Percentiles rank a stretch among this genome's conserved stretches.
These are phyloP conservation scores for Ophiostoma quercus DNA, from an alignment of 2,329 filamentous ascomycete genomes.

Conservation along the genomic window DNA sequence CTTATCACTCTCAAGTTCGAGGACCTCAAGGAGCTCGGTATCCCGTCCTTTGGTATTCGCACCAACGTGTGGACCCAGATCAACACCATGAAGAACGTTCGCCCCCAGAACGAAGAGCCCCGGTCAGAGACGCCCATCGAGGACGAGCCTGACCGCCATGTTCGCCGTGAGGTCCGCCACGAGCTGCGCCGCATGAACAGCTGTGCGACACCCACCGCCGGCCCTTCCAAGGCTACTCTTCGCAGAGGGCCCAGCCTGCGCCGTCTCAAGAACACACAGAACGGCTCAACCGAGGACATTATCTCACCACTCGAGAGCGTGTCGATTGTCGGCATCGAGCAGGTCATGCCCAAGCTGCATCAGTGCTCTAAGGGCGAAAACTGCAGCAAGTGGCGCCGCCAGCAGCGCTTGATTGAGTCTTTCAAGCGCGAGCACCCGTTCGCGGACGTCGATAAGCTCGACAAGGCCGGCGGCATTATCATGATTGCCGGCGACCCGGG, in stretches of 20 bases:
- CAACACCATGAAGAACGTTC: conserved; percentile 55
- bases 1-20: conserved; percentile 88
- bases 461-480: conserved; percentile 55
- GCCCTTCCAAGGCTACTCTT: conserved; percentile 30
- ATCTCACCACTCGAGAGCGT: conserved; percentile 78
- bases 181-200: conserved; percentile 37
- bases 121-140: conserved; percentile 57
- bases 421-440: conserved; percentile 73
- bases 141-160: conserved; percentile 50
- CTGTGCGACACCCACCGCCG: conserved; percentile 23
- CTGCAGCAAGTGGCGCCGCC: conserved; percentile 75
- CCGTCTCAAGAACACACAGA: conserved; percentile 31
- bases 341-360: conserved; percentile 78
- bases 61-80: conserved; percentile 78
- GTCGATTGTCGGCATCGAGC: conserved; percentile 88
- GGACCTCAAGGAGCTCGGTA: conserved; percentile 75
- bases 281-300: conserved; percentile 55
- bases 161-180: conserved; percentile 44
- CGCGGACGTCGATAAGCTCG: conserved; percentile 52
- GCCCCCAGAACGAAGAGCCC: conserved; percentile 47
- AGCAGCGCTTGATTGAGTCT: conserved; percentile 69
- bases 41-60: conserved; percentile 74
- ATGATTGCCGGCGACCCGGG: conserved; percentile 74
- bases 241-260: conserved; percentile 41
- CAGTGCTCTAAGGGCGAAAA: conserved; percentile 80